These are phyloP conservation scores for Dictyostelium firmibasis DNA, from an alignment of 78 protist genomes.

Conservation along the genomic window DNA sequence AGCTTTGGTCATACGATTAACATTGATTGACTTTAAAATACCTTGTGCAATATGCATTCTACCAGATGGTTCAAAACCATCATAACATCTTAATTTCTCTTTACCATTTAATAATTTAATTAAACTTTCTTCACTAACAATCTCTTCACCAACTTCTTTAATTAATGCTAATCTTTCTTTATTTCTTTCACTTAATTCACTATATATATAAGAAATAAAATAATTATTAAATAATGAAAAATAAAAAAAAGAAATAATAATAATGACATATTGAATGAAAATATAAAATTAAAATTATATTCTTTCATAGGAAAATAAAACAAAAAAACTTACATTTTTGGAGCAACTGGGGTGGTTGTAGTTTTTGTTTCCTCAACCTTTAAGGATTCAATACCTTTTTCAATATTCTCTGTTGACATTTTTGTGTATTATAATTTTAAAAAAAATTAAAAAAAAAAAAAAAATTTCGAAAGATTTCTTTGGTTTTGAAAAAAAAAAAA, in stretches of 20 bases:
- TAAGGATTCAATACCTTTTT: slow-evolving; percentile 20
- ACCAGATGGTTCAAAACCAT: slow-evolving; percentile 99
- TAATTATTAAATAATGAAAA: too few species aligned
- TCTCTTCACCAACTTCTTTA: slow-evolving; percentile 95
- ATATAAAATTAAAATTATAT: not conserved
- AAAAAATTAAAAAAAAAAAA: slow-evolving; percentile 1
- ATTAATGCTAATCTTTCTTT: slow-evolving; percentile 74
- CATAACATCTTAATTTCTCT: slow-evolving; percentile 91
- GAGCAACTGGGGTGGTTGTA: slow-evolving; percentile 1
- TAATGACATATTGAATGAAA: too few species aligned
- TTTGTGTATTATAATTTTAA: not conserved
- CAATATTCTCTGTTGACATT: not conserved
- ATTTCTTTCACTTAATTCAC: slow-evolving; percentile 41
- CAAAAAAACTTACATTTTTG: not conserved
- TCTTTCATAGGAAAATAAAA: not conserved
- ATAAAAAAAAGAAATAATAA: not conserved
- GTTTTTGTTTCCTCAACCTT: slow-evolving; percentile 18
- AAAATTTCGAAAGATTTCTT: not conserved
- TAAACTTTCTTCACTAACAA: slow-evolving; percentile 91
- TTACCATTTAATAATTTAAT: slow-evolving; percentile 87
- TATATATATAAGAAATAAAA: not conserved
- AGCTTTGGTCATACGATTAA: slow-evolving; percentile 94
- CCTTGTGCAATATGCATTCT: slow-evolving; percentile 99
- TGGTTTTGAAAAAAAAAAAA: not conserved
- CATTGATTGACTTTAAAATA: slow-evolving; percentile 97